phyloP scores from a whole-genome alignment of 306 rosid genomes.

The Dicorynia guianensis region DNA sequence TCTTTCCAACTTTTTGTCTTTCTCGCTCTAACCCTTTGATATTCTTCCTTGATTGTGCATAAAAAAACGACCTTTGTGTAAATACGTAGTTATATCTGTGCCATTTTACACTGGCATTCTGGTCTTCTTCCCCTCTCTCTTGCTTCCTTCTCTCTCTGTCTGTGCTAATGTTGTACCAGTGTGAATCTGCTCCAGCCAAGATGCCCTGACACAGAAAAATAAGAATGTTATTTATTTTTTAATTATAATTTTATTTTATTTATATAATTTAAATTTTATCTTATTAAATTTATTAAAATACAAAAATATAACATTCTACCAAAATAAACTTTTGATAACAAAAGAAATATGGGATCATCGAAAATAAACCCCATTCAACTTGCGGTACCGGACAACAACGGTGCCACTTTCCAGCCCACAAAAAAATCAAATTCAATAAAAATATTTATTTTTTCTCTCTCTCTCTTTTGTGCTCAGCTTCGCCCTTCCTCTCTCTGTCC shows the following conservation, averaged over 20 bases:
- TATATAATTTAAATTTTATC: no score
- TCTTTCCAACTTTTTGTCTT: slow-evolving; percentile 26
- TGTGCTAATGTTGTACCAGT: slow-evolving; percentile 32
- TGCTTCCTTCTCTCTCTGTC: not conserved
- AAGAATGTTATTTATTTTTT: no score
- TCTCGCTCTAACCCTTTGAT: slow-evolving; percentile 1
- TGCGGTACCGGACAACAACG: slow-evolving; percentile 79
- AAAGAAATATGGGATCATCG: no score
- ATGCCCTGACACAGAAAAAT: slow-evolving; percentile 63
- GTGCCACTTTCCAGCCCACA: slow-evolving; percentile 94
- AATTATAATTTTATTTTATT: no score
- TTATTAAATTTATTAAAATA: no score
- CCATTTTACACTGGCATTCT: slow-evolving; percentile 31
- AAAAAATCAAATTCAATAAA: slow-evolving; percentile 24
- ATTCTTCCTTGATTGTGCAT: slow-evolving; percentile 5
- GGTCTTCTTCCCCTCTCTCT: not conserved
- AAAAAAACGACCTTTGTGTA: slow-evolving; percentile 20
- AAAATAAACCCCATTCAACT: slow-evolving; percentile 62
- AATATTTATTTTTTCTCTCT: not conserved
- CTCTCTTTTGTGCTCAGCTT: not conserved
- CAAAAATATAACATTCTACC: no score
- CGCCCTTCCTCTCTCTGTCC: slow-evolving; percentile 15
- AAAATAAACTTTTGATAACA: no score
- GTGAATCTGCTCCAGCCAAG: slow-evolving; percentile 63
- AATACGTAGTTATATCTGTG: slow-evolving; percentile 24